These are phyloP conservation scores for Kuraishia ogatae DNA, from an alignment of 805 yeast genomes.

Conservation along the genomic window DNA sequence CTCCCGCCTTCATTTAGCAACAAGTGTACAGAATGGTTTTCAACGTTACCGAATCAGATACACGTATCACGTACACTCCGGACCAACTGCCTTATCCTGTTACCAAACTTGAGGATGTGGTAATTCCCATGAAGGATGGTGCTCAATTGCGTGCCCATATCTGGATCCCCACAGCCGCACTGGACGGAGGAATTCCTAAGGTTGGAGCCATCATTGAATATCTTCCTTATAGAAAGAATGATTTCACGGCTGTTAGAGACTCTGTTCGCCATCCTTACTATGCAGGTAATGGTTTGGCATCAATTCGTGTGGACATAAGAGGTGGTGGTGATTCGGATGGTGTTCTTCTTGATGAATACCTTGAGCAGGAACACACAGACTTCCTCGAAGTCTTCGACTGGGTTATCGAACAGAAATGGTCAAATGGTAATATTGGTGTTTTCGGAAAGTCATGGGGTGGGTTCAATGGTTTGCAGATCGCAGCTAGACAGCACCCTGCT, in stretches of 20 bases:
- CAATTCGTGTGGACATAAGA: constrained; percentile 37
- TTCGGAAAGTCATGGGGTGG: constrained; percentile 45
- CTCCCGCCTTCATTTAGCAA: too few relatives aligned
- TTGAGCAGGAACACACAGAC: constrained; percentile 35
- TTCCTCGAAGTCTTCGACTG: constrained; percentile 33
- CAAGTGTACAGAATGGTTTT: constrained; percentile 25
- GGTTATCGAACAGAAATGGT: constrained; percentile 31
- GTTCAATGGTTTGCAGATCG: constrained; percentile 35
- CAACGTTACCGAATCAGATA: constrained; percentile 28
- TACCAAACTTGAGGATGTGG: constrained; percentile 25
- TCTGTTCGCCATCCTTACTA: constrained; percentile 36
- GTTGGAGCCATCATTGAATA: constrained; percentile 34
- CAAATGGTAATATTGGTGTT: constrained; percentile 37
- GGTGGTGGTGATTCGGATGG: constrained; percentile 36
- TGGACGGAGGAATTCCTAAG: constrained; percentile 13
- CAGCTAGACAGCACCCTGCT: constrained; percentile 38
- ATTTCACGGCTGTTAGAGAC: constrained; percentile 35
- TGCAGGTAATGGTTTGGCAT: constrained; percentile 37
- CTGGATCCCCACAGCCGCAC: constrained; percentile 33
- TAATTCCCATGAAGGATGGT: constrained; percentile 32
- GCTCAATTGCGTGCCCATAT: constrained; percentile 28
- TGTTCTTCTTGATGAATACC: constrained; percentile 30
- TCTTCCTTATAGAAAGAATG: constrained; percentile 36
- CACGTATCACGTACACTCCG: constrained; percentile 15
- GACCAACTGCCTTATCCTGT: constrained; percentile 20